Percentiles rank a stretch among this genome's conserved stretches.
Evolutionary conservation across 169 alveolate species (phyloP).

Genomic region (Ichthyophthirius multifiliis): DNA sequence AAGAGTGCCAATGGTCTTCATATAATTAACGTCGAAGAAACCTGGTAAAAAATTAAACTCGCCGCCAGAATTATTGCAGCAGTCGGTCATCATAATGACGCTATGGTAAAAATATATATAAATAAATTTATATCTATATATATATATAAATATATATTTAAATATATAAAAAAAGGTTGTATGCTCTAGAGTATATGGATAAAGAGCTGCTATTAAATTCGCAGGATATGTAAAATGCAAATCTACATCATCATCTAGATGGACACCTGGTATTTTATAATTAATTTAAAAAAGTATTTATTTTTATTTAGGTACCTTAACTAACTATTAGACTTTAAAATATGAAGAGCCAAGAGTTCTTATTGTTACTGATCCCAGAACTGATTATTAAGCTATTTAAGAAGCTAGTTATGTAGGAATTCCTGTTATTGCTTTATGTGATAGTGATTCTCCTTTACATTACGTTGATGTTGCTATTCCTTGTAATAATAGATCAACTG

Average conservation of each 20-base stretch:
- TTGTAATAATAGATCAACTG: slow-evolving; percentile 95
- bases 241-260: slow-evolving; percentile 96
- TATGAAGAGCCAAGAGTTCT: slow-evolving; percentile 97
- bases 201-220: slow-evolving; percentile 98
- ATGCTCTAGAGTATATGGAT: slow-evolving; percentile 95
- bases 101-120: slow-evolving; percentile 76
- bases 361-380: slow-evolving; percentile 98
- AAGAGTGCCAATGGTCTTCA: slow-evolving; percentile 97
- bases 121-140: no score
- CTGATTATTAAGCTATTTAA: slow-evolving; percentile 95
- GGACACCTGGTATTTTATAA: slow-evolving; percentile 95
- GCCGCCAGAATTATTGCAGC: slow-evolving; percentile 99
- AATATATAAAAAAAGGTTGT: no score
- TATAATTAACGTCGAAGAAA: slow-evolving; percentile 94
- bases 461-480: slow-evolving; percentile 99
- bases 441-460: slow-evolving; percentile 97
- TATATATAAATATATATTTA: no score
- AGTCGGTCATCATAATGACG: slow-evolving; percentile 96
- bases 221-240: slow-evolving; percentile 95
- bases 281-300: neutral
- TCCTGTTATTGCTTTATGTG: slow-evolving; percentile 98
- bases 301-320: slow-evolving; percentile 80
- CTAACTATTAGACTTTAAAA: slow-evolving; percentile 97
- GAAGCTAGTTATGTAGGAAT: slow-evolving; percentile 97
- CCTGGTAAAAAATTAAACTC: slow-evolving; percentile 97